These are phyloP conservation scores for Aspergillus alliaceus DNA, from an alignment of 2,329 filamentous ascomycete genomes.

Conservation along the genomic window DNA sequence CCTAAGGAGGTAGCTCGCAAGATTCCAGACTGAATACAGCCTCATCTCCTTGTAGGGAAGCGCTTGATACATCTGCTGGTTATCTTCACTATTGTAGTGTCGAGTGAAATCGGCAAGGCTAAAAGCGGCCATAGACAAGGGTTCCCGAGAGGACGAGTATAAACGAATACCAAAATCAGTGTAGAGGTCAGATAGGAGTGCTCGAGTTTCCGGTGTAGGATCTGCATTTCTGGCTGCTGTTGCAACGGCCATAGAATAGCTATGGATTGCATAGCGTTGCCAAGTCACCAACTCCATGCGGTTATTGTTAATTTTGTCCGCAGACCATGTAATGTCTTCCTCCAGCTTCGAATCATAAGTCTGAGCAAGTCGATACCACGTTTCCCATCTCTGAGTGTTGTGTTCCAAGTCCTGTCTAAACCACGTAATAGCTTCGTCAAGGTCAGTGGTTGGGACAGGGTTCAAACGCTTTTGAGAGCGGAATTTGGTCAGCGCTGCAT, in stretches of 20 bases:
- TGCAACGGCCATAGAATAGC: conserved; percentile 70
- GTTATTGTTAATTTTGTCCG: conserved; percentile 87
- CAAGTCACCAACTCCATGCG: conserved; percentile 71
- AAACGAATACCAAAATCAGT: conserved; percentile 67
- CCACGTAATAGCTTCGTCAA: conserved; percentile 78
- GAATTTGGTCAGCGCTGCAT: conserved; percentile 87
- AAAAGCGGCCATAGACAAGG: conserved; percentile 68
- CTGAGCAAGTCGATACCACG: conserved; percentile 85
- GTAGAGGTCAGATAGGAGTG: conserved; percentile 64
- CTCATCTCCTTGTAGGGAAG: conserved; percentile 58
- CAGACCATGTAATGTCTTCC: conserved; percentile 82
- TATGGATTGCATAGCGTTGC: conserved; percentile 80
- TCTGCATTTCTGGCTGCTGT: conserved; percentile 60
- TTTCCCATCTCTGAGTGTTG: conserved; percentile 79
- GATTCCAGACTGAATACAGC: conserved; percentile 64
- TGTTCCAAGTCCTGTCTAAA: conserved; percentile 81
- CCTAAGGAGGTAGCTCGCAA: conserved; percentile 62
- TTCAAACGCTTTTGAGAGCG: conserved; percentile 73
- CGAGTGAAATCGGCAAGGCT: conserved; percentile 61
- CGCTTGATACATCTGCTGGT: conserved; percentile 57
- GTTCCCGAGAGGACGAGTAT: conserved; percentile 68
- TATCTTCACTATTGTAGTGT: conserved; percentile 57
- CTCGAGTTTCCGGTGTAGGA: conserved; percentile 52
- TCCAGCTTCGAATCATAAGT: conserved; percentile 86
- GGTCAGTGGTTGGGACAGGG: conserved; percentile 76